A percentile compares a stretch with the other conserved stretches of the same genome.
phyloP scores from a whole-genome alignment of 345 rosid genomes.

The Noccaea caerulescens region DNA sequence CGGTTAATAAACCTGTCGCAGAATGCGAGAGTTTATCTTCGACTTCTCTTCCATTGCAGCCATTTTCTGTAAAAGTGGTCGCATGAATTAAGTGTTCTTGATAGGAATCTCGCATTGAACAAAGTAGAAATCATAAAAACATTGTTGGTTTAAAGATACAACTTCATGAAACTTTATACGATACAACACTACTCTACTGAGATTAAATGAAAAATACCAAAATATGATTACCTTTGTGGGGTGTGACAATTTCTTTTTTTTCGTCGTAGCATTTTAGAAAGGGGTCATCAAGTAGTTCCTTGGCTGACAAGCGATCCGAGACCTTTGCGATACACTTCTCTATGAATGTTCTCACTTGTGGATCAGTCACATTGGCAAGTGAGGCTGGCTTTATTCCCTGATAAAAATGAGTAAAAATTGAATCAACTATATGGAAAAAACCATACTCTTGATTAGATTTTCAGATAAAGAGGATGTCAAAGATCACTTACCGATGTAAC shows the following conservation, averaged over 20 bases:
- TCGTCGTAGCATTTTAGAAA: constrained; percentile 71
- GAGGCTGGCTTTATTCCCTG: constrained; percentile 97
- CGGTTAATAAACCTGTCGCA: constrained; percentile 58
- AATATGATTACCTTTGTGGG: constrained; percentile 39
- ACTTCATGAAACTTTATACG: not conserved
- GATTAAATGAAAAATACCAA: not conserved
- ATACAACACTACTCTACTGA: not conserved
- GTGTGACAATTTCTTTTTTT: constrained; percentile 46
- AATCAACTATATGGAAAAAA: not conserved
- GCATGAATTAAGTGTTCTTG: not conserved
- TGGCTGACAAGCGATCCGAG: constrained; percentile 74
- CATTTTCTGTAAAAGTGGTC: constrained; percentile 45
- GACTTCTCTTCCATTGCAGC: constrained; percentile 37
- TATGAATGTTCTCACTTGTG: constrained; percentile 68
- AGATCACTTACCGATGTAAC: constrained; percentile 69
- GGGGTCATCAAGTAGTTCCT: constrained; percentile 85
- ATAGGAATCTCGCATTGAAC: not conserved
- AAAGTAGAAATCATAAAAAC: not conserved
- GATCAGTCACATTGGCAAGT: constrained; percentile 74
- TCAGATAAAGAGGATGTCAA: constrained; percentile 4
- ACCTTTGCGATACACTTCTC: constrained; percentile 87
- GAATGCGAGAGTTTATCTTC: constrained; percentile 43
- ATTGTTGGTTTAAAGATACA: not conserved
- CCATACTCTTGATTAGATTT: not conserved
- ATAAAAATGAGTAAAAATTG: constrained; percentile 9